Evolutionary conservation across 805 yeast species (phyloP), one percentile per base, ranked within the genome.

Genomic region (Spathaspora hagerdaliae): DNA sequence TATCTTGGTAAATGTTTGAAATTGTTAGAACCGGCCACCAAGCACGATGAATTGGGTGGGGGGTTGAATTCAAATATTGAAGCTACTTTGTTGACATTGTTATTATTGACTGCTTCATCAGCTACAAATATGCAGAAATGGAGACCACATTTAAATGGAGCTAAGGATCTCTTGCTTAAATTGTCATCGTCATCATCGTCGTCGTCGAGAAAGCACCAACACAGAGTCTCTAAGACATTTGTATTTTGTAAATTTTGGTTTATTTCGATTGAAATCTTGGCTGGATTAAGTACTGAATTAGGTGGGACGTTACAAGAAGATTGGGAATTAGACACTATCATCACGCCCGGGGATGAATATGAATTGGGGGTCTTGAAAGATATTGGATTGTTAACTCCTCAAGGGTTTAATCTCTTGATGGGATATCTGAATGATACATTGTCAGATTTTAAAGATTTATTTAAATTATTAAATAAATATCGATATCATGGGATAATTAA

Each of bases 61-160:
- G 44, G 46, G 29, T 45, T 72, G 24, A 51, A 64, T 6, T 55
- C 74, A 32, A 81, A 82, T 53, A 78, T 83, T 13, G 91, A 83
- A 51, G 80, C 87, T 0, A 77, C 84, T 38, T 69, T 84, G 11
- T 58, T 85, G 15, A 84, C 90, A 0, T 84, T 83, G 0, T 65
- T 85, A n/a, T 59, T 85, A 29, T 66, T 85, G 27, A 84, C 90
- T 1, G 71, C 83, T 3, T 79, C 80, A 29, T 79, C 79, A 49
- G 83, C 85, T 0, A 61, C 78, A 5, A 75, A 79, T 6, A 62
- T 71, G 11, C 77, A 76, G 45, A 74, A 76, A 48, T 83, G 87
- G 88, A 65, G 85, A 46, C 78, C 85, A 1, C 87, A 83, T 63
- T 60, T 82, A n/a, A 60, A 75, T 47, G 87, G 85, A 1, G 87